phyloP scores from a whole-genome alignment of 345 rosid genomes.

The Eucalyptus cloeziana region DNA sequence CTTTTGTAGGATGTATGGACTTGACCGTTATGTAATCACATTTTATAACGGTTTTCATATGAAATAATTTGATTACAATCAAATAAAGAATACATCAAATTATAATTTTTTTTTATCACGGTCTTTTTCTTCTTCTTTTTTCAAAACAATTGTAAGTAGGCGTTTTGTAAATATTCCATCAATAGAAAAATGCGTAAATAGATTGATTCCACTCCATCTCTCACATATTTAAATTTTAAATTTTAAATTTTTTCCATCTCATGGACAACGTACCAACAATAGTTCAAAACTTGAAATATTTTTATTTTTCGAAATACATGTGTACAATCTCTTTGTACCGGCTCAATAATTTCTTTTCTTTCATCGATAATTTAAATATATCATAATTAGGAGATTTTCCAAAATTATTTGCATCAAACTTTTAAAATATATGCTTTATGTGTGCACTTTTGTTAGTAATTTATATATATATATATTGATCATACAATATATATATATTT shows the following conservation, averaged over 20 bases:
- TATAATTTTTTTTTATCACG: too few species aligned
- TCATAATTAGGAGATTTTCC: not conserved
- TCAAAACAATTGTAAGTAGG: not conserved
- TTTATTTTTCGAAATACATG: not conserved
- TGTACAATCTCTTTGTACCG: not conserved
- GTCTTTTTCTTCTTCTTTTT: not conserved
- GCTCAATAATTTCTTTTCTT: not conserved
- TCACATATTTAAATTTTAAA: not conserved
- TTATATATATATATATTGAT: too few species aligned
- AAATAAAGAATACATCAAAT: not conserved
- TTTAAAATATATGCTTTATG: too few species aligned
- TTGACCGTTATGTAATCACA: not conserved
- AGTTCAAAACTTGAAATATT: not conserved
- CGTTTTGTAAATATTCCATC: not conserved
- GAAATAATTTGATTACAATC: not conserved
- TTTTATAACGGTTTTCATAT: not conserved
- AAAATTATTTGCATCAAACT: not conserved
- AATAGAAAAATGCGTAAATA: not conserved
- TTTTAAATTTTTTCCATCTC: rapidly evolving
- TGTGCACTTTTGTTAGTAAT: not conserved
- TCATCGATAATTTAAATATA: not conserved
- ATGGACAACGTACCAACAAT: not conserved
- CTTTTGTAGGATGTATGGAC: not conserved
- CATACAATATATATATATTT: too few species aligned
- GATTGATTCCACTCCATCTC: not conserved